Conservation (phyloP, 306 rosid genomes). For the Corylus heterophylla region DNA sequence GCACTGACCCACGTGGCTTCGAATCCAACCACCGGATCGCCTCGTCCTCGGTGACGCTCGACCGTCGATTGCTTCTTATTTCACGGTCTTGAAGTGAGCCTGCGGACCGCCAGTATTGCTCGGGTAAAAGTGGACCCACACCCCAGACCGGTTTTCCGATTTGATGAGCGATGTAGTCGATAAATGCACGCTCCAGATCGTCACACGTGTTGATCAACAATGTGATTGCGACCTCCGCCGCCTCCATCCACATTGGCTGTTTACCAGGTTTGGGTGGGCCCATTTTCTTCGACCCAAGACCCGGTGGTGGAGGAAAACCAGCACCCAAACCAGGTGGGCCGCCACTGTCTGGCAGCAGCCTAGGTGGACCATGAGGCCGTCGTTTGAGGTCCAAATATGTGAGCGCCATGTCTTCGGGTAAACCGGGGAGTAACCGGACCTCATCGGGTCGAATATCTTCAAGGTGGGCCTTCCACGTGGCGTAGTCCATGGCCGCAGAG, state of each 20-base stretch:
- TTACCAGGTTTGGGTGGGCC: slow-evolving; percentile 43
- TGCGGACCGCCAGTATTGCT: slow-evolving; percentile 50
- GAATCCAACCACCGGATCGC: slow-evolving; percentile 58
- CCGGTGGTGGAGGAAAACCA: background rate
- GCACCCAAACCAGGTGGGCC: background rate
- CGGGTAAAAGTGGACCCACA: slow-evolving; percentile 71
- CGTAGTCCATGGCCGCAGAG: slow-evolving; percentile 55
- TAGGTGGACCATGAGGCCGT: slow-evolving; percentile 22
- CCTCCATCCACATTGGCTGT: slow-evolving; percentile 44
- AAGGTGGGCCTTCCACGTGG: slow-evolving; percentile 51
- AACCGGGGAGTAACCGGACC: slow-evolving; percentile 46
- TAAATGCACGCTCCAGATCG: slow-evolving; percentile 58
- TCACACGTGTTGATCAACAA: slow-evolving; percentile 72
- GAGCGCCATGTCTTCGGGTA: slow-evolving; percentile 55
- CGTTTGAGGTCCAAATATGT: slow-evolving; percentile 35
- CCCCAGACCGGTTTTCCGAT: slow-evolving; percentile 57
- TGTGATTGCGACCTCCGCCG: slow-evolving; percentile 16
- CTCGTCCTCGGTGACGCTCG: slow-evolving; percentile 48
- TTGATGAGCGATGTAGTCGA: slow-evolving; percentile 33
- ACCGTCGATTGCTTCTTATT: slow-evolving; percentile 34
- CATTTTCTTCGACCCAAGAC: slow-evolving; percentile 7
- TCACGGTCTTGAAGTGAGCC: slow-evolving; percentile 45
- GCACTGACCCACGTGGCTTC: slow-evolving; percentile 46
- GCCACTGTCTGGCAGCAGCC: background rate
- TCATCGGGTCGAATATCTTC: slow-evolving; percentile 45